A percentile compares a stretch with the other conserved stretches of the same genome.
These are phyloP conservation scores for Neocatenulostroma microsporum DNA, from an alignment of 2,329 filamentous ascomycete species.

Conservation along the genomic window DNA sequence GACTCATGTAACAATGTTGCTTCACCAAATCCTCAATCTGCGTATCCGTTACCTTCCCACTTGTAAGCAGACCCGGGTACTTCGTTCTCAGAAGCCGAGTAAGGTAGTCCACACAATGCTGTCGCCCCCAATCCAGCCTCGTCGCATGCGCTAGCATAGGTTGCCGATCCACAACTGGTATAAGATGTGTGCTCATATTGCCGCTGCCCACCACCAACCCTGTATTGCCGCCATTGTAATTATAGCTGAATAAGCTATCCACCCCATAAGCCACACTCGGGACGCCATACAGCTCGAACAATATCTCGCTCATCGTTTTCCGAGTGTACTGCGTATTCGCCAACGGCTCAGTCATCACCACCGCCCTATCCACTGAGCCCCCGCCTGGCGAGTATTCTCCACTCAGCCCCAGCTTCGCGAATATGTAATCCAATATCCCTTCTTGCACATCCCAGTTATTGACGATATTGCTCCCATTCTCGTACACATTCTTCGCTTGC, in stretches of 20 bases:
- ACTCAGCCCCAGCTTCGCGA: slow-evolving; percentile 82
- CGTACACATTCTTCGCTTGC: slow-evolving; percentile 85
- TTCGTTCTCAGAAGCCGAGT: slow-evolving; percentile 83
- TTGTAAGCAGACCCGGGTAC: slow-evolving; percentile 70
- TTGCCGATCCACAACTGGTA: slow-evolving; percentile 83
- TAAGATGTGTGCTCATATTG: slow-evolving; percentile 88
- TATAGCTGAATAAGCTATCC: slow-evolving; percentile 93
- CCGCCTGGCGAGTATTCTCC: slow-evolving; percentile 57
- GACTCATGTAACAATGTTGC: slow-evolving; percentile 83
- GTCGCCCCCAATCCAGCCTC: slow-evolving; percentile 89
- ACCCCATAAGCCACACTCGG: slow-evolving; percentile 90
- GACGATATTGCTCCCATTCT: slow-evolving; percentile 80
- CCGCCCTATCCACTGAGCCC: slow-evolving; percentile 70
- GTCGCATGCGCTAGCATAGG: slow-evolving; percentile 78
- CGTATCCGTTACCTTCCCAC: slow-evolving; percentile 65
- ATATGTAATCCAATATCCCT: slow-evolving; percentile 86
- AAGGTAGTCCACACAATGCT: slow-evolving; percentile 82
- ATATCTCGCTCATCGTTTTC: slow-evolving; percentile 79
- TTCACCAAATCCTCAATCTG: slow-evolving; percentile 83
- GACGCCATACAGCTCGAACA: slow-evolving; percentile 92
- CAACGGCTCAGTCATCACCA: slow-evolving; percentile 93
- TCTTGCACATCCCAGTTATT: slow-evolving; percentile 99
- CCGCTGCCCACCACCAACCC: slow-evolving; percentile 88
- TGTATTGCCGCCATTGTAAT: slow-evolving; percentile 79
- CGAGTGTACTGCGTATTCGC: slow-evolving; percentile 84